Base-by-base conservation (phyloP, 208 protist species). In the Naegleria lovaniensis region DNA sequence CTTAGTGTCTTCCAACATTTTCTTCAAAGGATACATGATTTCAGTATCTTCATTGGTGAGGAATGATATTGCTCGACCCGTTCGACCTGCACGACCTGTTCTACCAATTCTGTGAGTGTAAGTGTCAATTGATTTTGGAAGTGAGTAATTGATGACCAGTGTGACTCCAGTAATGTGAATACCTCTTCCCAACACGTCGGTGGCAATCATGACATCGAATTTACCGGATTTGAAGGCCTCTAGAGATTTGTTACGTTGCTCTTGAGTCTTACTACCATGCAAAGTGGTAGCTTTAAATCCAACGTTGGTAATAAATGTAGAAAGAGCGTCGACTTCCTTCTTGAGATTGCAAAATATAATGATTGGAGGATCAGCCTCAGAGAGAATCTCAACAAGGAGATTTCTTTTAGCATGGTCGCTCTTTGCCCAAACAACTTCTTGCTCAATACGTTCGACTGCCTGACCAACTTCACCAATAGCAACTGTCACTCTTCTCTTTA, bases 71-170 rank as follows among this genome's bases (percentile, higher is more conserved):
- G 96, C 95, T 0, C 93, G 29, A 91, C 96, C 96, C 36, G 90
- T 92, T 29, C 88, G 36, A 75, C 96, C 96, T 22, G 95, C 95
- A 59, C 96, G 89, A 85, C 95, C 96, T 59, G 96, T 97, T 67
- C 96, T 90, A 76, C 95, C 95, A 87, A 96, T 95, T 75, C 95
- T 59, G 76, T 95, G 95, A 11, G 93, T 95, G 43, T 96, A 96
- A 36, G 87, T 86, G 39, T 0, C 4, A 58, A 75, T 83, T 0
- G n/a, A 16, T 48, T 91, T 87, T 86, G 96, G 93, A 88, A 97
- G 93, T 90, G 98, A 97, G 91, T 95, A 98, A 91, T 98, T 97
- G 84, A 98, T 95, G 5, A 98, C 96, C 41, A 94, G 88, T 16
- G 91, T 93, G n/a, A 98, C 93, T 90, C 93, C 95, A 85, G 94